phyloP scores from a whole-genome alignment of 2,329 filamentous ascomycete genomes.

The Paecilomyces formosus region DNA sequence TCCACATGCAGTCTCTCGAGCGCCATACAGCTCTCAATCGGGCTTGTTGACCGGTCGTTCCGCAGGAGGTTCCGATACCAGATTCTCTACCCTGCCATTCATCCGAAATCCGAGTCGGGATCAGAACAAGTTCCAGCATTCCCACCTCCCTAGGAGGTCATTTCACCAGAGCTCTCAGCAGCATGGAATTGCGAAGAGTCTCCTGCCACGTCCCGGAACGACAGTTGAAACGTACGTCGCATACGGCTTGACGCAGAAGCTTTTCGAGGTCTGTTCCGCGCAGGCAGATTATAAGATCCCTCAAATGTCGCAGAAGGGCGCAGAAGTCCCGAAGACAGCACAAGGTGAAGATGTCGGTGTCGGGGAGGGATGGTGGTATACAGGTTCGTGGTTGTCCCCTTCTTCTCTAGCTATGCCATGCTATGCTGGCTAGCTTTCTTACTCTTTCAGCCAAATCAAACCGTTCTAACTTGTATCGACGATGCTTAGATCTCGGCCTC shows the following conservation, averaged over 20 bases:
- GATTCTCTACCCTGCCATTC: background rate
- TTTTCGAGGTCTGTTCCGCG: slow-evolving; percentile 67
- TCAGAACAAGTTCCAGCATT: background rate
- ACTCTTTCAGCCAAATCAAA: background rate
- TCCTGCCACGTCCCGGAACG: slow-evolving; percentile 27
- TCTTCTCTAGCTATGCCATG: background rate
- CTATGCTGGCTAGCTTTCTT: background rate
- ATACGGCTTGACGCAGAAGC: slow-evolving; percentile 67
- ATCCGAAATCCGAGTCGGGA: background rate
- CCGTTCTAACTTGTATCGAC: background rate
- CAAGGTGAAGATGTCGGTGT: slow-evolving; percentile 77
- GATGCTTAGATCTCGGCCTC: slow-evolving; percentile 60
- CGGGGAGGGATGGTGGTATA: slow-evolving; percentile 72
- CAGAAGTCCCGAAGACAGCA: slow-evolving; percentile 60
- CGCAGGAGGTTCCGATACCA: background rate
- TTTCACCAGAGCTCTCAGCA: slow-evolving; percentile 7
- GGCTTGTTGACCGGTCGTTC: background rate
- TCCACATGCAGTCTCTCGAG: slow-evolving; percentile 15
- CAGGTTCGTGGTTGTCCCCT: slow-evolving; percentile 48
- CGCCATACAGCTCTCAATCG: background rate
- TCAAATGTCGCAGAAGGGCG: slow-evolving; percentile 57
- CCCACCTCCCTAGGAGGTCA: background rate
- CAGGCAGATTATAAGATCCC: slow-evolving; percentile 73
- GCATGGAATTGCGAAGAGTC: slow-evolving; percentile 16
- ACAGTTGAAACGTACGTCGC: slow-evolving; percentile 65